These are phyloP conservation scores for Salix udensis DNA, from an alignment of 345 rosid genomes.

Conservation along the genomic window DNA sequence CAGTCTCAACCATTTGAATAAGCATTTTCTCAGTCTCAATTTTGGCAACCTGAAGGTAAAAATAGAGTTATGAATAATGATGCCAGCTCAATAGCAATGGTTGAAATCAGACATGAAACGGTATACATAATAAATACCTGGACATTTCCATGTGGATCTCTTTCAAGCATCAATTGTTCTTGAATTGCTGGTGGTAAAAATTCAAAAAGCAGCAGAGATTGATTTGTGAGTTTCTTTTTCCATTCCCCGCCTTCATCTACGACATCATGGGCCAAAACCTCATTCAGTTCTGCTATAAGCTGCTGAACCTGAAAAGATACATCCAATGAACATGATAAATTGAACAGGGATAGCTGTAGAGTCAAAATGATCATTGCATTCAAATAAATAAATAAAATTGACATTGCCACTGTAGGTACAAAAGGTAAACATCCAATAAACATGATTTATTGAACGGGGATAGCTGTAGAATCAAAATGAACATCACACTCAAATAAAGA, in stretches of 20 bases:
- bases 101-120: conserved; percentile 1
- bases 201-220: conserved; percentile 71
- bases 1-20: conserved; percentile 96
- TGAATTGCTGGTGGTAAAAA: conserved; percentile 80
- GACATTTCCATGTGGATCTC: conserved; percentile 99
- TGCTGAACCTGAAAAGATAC: conserved; percentile 61
- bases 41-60: conserved; percentile 65
- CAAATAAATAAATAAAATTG: background rate
- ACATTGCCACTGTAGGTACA: too few species aligned
- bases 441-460: background rate
- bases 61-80: conserved; percentile 1
- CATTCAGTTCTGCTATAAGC: conserved; percentile 85
- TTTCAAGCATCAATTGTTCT: conserved; percentile 92
- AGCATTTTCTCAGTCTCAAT: conserved; percentile 99
- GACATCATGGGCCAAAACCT: conserved; percentile 72
- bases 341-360: background rate
- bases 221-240: conserved; percentile 71
- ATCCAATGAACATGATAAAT: background rate
- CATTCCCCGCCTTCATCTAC: conserved; percentile 75
- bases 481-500: background rate
- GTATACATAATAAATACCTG: conserved; percentile 49
- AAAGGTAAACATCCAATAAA: background rate
- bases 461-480: background rate
- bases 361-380: background rate
- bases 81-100: background rate